Evolutionary conservation across 2,329 filamentous ascomycete genomes (phyloP), one percentile per base, ranked within the genome.

Genomic region (Pseudogymnoascus sp.): DNA sequence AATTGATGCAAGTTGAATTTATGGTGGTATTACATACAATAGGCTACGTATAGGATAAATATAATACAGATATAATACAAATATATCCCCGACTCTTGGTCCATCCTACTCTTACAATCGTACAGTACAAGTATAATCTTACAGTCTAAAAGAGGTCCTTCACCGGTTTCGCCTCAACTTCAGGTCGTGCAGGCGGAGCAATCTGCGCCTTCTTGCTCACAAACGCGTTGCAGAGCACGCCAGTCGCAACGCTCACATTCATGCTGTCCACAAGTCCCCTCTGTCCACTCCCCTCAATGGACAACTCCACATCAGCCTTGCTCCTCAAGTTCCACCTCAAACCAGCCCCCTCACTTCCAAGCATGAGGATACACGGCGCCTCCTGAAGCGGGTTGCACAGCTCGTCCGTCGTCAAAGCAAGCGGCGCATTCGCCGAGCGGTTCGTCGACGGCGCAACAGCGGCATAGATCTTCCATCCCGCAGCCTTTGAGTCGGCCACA

Each of bases 201-300:
- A 7, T 14, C 19, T 12, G 33, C 12, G 58, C 33, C 58, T 60
- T 62, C 42, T 60, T 64, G 14, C 63, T 81, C 69, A 90, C 72
- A 70, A 94, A 91, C 0, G 87, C 79, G 66, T 87, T 82, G 65
- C 87, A 87, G 60, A 97, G 76, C 58, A 97, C 77, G 0, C 85
- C 91, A 5, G 90, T 85, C 1, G 94, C 93, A 19, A 96, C 92
- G 71, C 90, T 91, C 39, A 97, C 94, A 72, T 99, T 97, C 73
- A 99, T 76, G 73, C 92, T 96, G 74, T 97, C 93, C 2, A 99
- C 85, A 72, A 67, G 85, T 72, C 70, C 82, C 72, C 69, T 78
- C 65, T 71, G 77, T 5, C 63, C 64, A 58, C 63, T 62, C 42
- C 74, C 81, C 67, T 81, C 81, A 61, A 99, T 90, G 5, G 86